Conservation (phyloP, 371 early-diverging fungal genomes). For the Apophysomyces ossiformis region DNA sequence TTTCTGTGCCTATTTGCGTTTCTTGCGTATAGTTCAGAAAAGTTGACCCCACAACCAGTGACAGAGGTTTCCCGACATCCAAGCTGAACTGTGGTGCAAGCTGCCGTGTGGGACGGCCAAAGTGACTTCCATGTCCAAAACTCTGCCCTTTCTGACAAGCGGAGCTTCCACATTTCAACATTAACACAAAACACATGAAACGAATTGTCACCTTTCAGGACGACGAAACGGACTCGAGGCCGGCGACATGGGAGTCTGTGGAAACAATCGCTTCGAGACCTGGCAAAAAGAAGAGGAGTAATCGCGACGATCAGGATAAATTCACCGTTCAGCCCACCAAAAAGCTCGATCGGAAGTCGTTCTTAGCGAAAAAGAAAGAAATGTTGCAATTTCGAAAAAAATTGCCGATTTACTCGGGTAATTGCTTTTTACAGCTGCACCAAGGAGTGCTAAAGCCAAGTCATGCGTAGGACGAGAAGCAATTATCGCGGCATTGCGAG, state of each 20-base stretch:
- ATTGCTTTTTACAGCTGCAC: neutral
- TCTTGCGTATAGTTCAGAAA: neutral
- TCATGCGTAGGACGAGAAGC: slow-evolving; percentile 57
- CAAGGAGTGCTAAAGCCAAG: neutral
- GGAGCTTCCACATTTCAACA: too few species aligned
- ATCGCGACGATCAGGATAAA: slow-evolving; percentile 15
- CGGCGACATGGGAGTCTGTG: slow-evolving; percentile 22
- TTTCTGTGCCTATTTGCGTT: too few species aligned
- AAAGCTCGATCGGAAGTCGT: slow-evolving; percentile 25
- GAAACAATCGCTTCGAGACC: slow-evolving; percentile 5
- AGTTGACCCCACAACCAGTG: neutral
- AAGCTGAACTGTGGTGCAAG: too few species aligned
- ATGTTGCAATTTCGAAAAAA: slow-evolving; percentile 50
- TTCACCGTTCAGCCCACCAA: slow-evolving; percentile 15
- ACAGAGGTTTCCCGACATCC: too few species aligned
- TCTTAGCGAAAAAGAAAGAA: slow-evolving; percentile 39
- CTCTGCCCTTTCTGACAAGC: too few species aligned
- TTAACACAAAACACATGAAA: slow-evolving; percentile 12
- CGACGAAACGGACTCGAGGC: slow-evolving; percentile 1
- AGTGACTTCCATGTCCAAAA: too few species aligned
- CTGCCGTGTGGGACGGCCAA: too few species aligned
- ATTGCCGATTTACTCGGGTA: slow-evolving; percentile 54
- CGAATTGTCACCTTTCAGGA: slow-evolving; percentile 21
- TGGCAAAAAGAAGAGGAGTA: slow-evolving; percentile 21
- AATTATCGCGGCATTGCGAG: slow-evolving; percentile 59